Evolutionary conservation across 306 rosid genomes (phyloP), one percentile per base, ranked within the genome.

Genomic region (Vicia sativa): DNA sequence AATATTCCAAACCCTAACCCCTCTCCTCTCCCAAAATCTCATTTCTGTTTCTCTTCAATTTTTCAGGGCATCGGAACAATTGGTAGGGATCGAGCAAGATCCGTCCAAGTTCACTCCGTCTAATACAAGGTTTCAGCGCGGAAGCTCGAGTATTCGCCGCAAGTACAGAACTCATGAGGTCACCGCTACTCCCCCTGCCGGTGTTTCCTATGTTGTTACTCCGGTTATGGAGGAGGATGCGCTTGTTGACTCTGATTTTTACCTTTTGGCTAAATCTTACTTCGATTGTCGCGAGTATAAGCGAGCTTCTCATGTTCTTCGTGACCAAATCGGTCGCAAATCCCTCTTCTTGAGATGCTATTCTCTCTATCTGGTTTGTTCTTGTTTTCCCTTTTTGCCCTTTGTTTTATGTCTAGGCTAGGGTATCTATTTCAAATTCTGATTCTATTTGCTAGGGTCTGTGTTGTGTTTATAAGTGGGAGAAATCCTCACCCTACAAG

Each of bases 151-250:
- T 82, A 95, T 95, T 52, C 87, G 96, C 28, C 78, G 99, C 38
- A 82, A 95, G 62, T 90, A 82, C 72, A 84, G 86, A 4, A 80
- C 97, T 0, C 78, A 79, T 48, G 97, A 95, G 76, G 23, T 77
- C 23, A 44, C 61, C 7, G 4, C 78, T 1, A 93, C 99, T 0
- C 99, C 99, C 0, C 67, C 71, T 4, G 83, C 95, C 2, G 92
- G 99, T 11, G 77, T 95, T 16, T 95, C 97, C 0, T 90, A 95
- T 35, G 87, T 90, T 1, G 78, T 95, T 35, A 95, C 99, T 42
- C 99, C 99, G 6, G 87, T 85, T 9, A 87, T 95, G 97, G 97
- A 90, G 81, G 99, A 93, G 70, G 97, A 95, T 25, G 97, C 87
- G 38, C 64, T 81, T n/a, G 87, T 90, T 9, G 97, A 87, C 61